These are phyloP conservation scores for Phaffomyces thermotolerans DNA, from an alignment of 805 yeast genomes.

Conservation along the genomic window DNA sequence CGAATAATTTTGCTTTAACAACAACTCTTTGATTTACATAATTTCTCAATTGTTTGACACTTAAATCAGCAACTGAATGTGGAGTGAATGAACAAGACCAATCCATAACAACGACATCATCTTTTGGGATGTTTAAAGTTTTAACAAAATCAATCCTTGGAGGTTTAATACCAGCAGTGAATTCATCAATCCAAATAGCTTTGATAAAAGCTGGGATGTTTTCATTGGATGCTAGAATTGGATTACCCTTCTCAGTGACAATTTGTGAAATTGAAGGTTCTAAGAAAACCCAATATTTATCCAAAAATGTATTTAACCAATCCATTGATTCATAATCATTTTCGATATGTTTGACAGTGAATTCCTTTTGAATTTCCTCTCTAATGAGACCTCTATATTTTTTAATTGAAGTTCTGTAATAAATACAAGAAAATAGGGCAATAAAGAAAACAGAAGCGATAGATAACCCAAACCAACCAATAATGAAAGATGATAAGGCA, in stretches of 20 bases:
- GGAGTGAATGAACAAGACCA: slow-evolving; percentile 93
- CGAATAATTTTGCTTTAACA: slow-evolving; percentile 76
- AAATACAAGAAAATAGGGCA: slow-evolving; percentile 50
- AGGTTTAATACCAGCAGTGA: slow-evolving; percentile 93
- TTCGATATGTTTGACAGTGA: slow-evolving; percentile 73
- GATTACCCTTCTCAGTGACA: slow-evolving; percentile 80
- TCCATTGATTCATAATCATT: slow-evolving; percentile 90
- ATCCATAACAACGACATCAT: slow-evolving; percentile 95
- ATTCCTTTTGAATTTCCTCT: slow-evolving; percentile 79
- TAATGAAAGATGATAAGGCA: slow-evolving; percentile 64
- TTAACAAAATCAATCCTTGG: slow-evolving; percentile 88
- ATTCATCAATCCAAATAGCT: slow-evolving; percentile 75
- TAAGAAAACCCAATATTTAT: slow-evolving; percentile 84
- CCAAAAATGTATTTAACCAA: slow-evolving; percentile 86
- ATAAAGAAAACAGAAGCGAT: slow-evolving; percentile 77
- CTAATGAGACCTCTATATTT: slow-evolving; percentile 69
- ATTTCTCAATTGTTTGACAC: slow-evolving; percentile 76
- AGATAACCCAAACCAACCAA: slow-evolving; percentile 73
- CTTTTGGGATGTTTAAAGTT: slow-evolving; percentile 82
- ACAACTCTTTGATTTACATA: slow-evolving; percentile 77
- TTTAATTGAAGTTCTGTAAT: slow-evolving; percentile 78
- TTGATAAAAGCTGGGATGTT: slow-evolving; percentile 78
- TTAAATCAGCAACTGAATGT: slow-evolving; percentile 78
- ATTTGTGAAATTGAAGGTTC: slow-evolving; percentile 87
- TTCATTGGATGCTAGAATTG: slow-evolving; percentile 68